These are phyloP conservation scores for Aristolochia californica DNA, from an alignment of 164 flowering plant species.

Conservation along the genomic window DNA sequence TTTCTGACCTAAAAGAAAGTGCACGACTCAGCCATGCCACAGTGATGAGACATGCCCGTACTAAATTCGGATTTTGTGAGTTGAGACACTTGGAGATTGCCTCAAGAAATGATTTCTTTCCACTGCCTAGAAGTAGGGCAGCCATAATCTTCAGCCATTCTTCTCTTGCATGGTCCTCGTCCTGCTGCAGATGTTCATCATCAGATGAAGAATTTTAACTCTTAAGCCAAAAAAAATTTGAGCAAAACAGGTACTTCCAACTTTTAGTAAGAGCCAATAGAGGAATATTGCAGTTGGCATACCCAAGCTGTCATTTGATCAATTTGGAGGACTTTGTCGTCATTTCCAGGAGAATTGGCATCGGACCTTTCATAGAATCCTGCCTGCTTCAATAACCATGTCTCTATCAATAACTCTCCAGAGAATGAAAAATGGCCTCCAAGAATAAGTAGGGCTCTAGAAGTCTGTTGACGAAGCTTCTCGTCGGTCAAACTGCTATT, in stretches of 20 bases:
- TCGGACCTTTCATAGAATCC: constrained; percentile 24
- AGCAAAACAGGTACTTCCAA: background rate
- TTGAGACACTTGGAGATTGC: constrained; percentile 40
- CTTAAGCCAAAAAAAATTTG: background rate
- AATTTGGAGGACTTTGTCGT: constrained; percentile 11
- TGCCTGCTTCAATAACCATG: constrained; percentile 39
- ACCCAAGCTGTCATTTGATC: constrained; percentile 23
- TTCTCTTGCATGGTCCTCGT: constrained; percentile 41
- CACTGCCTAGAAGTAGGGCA: constrained; percentile 33
- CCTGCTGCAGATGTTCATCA: constrained; percentile 24
- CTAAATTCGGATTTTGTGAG: constrained; percentile 28
- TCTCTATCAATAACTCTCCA: constrained; percentile 30
- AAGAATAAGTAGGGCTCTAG: constrained; percentile 49
- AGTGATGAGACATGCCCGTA: constrained; percentile 35
- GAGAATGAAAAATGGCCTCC: constrained; percentile 41
- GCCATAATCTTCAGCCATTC: constrained; percentile 42
- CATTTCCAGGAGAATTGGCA: constrained; percentile 10
- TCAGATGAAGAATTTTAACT: background rate
- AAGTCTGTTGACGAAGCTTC: constrained; percentile 31
- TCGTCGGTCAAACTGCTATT: constrained; percentile 40
- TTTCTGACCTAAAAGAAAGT: constrained; percentile 31
- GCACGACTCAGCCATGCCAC: constrained; percentile 55
- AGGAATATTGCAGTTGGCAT: background rate
- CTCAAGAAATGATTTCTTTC: constrained; percentile 37
- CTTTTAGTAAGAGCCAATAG: background rate